phyloP scores from a whole-genome alignment of 2,329 filamentous ascomycete species.

The Colletotrichum zoysiae region DNA sequence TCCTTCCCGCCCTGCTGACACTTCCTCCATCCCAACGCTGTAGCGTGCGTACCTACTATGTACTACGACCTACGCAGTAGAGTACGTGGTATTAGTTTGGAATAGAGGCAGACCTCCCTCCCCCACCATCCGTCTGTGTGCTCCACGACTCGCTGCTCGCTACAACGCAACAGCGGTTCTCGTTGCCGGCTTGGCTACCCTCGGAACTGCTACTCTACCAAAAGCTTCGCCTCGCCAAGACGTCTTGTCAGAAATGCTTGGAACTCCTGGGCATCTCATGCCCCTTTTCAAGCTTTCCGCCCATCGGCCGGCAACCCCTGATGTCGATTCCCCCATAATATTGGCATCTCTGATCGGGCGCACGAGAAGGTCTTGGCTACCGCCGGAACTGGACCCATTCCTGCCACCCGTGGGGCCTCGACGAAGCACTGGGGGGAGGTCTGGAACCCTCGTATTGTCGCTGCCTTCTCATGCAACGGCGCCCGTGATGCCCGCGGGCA shows the following conservation, averaged over 20 bases:
- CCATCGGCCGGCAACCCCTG: constrained; percentile 22
- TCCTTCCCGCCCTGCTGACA: constrained; percentile 24
- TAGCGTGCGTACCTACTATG: not conserved
- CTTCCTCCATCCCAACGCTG: not conserved
- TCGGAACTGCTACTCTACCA: constrained; percentile 33
- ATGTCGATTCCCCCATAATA: constrained; percentile 6
- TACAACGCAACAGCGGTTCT: constrained; percentile 32
- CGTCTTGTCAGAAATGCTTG: constrained; percentile 25
- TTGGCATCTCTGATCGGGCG: constrained; percentile 21
- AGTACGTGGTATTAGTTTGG: not conserved
- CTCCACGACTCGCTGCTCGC: constrained; percentile 22
- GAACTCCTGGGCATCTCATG: constrained; percentile 23
- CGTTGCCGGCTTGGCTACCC: constrained; percentile 32
- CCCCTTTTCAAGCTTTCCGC: not conserved
- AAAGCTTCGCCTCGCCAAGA: constrained; percentile 37
- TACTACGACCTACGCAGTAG: not conserved
- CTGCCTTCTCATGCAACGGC: constrained; percentile 8
- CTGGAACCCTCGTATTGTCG: constrained; percentile 5
- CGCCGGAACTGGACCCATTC: constrained; percentile 6
- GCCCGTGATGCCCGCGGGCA: not conserved
- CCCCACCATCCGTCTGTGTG: constrained; percentile 4
- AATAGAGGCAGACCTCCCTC: not conserved
- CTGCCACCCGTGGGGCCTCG: constrained; percentile 27
- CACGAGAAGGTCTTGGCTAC: constrained; percentile 25
- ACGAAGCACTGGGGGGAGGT: constrained; percentile 11